Percentiles rank a stretch among this genome's conserved stretches.
These are phyloP conservation scores for Teratosphaeria zuluensis DNA, from an alignment of 2,329 filamentous ascomycete genomes.

Conservation along the genomic window DNA sequence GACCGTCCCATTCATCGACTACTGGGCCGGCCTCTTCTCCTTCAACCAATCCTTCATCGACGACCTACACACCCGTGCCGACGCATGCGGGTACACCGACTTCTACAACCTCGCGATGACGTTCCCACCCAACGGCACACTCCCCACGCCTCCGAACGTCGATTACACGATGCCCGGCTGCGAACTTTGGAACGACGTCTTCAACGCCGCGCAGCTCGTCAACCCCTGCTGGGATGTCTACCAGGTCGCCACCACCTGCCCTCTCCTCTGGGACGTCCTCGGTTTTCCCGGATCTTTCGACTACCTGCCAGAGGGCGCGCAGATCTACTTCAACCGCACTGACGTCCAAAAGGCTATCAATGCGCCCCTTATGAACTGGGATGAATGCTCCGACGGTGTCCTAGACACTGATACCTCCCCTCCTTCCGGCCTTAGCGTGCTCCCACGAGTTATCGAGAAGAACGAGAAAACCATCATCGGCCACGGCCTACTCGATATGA, in stretches of 20 bases:
- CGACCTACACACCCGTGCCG: constrained; percentile 39
- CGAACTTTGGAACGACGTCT: constrained; percentile 38
- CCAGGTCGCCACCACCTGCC: constrained; percentile 58
- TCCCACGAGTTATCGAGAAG: constrained; percentile 63
- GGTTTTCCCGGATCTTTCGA: constrained; percentile 55
- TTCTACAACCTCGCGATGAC: constrained; percentile 53
- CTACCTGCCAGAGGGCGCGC: constrained; percentile 54
- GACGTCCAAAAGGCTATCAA: constrained; percentile 31
- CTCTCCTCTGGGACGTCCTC: constrained; percentile 58
- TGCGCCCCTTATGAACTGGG: constrained; percentile 55
- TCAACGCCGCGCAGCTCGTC: constrained; percentile 41
- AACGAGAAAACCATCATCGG: constrained; percentile 65
- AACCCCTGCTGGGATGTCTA: constrained; percentile 80
- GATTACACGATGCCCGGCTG: constrained; percentile 43
- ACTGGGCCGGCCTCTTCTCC: constrained; percentile 50
- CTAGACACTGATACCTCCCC: constrained; percentile 43
- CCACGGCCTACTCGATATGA: constrained; percentile 61
- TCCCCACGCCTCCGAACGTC: constrained; percentile 45
- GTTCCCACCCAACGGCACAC: constrained; percentile 56
- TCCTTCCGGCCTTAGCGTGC: constrained; percentile 46
- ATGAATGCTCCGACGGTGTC: constrained; percentile 44
- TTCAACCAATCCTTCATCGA: constrained; percentile 52
- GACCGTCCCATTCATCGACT: constrained; percentile 49
- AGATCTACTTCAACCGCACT: constrained; percentile 36
- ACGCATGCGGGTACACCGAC: constrained; percentile 52